phyloP scores from a whole-genome alignment of 108 stramenopile genomes.

The Fragilariopsis cylindrus region DNA sequence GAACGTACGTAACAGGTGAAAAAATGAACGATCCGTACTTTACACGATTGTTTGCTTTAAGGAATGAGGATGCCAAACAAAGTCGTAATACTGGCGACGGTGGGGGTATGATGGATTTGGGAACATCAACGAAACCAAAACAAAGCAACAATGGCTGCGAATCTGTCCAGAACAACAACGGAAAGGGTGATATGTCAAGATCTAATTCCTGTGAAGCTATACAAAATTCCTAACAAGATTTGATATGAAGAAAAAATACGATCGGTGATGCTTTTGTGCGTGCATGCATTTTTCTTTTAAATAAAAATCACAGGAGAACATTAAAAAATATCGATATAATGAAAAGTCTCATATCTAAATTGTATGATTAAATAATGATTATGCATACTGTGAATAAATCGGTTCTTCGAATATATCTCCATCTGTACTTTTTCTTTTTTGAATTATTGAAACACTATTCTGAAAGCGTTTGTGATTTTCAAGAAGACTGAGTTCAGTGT shows the following conservation, averaged over 20 bases:
- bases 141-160: constrained; percentile 80
- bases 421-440: constrained; percentile 43
- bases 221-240: not conserved
- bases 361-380: constrained; percentile 11
- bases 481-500: constrained; percentile 66
- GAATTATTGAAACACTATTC: constrained; percentile 73
- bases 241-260: not conserved
- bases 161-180: constrained; percentile 68
- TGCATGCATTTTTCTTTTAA: not conserved
- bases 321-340: not conserved
- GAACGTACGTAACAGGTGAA: constrained; percentile 91
- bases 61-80: constrained; percentile 80
- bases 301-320: not conserved
- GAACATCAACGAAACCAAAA: constrained; percentile 30
- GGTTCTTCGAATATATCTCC: constrained; percentile 54
- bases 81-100: constrained; percentile 33
- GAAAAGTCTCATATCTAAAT: not conserved
- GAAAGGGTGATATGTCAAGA: constrained; percentile 1
- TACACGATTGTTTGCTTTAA: constrained; percentile 59
- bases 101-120: constrained; percentile 1
- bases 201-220: constrained; percentile 28
- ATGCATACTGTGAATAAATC: constrained; percentile 74
- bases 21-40: constrained; percentile 80
- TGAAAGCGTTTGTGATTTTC: constrained; percentile 83
- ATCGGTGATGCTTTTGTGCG: no score